Percentiles rank a stretch among this genome's conserved stretches.
phyloP scores from a whole-genome alignment of 768 basidiomycete species.

The Astraeus odoratus region DNA sequence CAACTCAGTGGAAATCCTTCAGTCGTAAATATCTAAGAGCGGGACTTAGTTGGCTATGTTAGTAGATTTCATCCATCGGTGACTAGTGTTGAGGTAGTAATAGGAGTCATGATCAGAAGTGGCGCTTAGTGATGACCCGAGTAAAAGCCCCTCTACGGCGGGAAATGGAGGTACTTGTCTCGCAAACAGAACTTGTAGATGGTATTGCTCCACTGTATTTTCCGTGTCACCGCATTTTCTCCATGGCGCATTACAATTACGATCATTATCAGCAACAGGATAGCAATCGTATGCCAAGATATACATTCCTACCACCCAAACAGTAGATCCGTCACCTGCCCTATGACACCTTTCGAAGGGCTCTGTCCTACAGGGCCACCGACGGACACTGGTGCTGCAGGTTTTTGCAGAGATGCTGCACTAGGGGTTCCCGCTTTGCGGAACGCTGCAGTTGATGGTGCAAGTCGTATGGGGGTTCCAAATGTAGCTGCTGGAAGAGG shows the following conservation, averaged over 20 bases:
- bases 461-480: constrained; percentile 67
- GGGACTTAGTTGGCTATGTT: too few relatives aligned
- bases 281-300: neutral
- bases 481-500: constrained; percentile 38
- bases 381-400: constrained; percentile 7
- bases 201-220: neutral
- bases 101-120: too few relatives aligned
- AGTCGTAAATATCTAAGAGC: too few relatives aligned
- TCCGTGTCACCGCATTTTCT: neutral
- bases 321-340: constrained; percentile 73
- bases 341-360: constrained; percentile 54
- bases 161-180: too few relatives aligned
- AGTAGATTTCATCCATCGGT: too few relatives aligned
- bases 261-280: neutral
- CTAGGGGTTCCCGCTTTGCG: constrained; percentile 36
- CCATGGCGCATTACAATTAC: neutral
- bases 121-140: too few relatives aligned
- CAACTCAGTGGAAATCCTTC: too few relatives aligned
- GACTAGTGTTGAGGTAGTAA: too few relatives aligned
- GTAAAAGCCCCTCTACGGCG: too few relatives aligned
- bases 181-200: too few relatives aligned
- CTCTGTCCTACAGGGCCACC: constrained; percentile 20
- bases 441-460: constrained; percentile 69
- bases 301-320: constrained; percentile 61
- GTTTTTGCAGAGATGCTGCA: constrained; percentile 18